phyloP scores from a whole-genome alignment of 805 yeast species.

The Pichia cabralensis region DNA sequence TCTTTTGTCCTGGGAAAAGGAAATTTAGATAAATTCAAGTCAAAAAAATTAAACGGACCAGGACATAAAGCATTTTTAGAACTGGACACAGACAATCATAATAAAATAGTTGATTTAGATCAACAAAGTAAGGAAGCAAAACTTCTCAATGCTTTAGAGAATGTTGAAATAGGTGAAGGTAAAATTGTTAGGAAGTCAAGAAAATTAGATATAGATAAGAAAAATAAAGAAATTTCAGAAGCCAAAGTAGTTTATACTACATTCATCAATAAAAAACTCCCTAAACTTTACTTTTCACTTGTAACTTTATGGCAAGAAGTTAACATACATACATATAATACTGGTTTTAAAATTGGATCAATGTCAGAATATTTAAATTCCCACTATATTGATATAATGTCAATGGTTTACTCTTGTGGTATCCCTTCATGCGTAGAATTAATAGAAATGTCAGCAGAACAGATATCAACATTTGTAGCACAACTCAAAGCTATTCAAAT shows the following conservation, averaged over 20 bases:
- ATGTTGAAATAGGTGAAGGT: constrained; percentile 25
- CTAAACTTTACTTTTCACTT: constrained; percentile 44
- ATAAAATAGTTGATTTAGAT: constrained; percentile 24
- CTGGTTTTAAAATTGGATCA: constrained; percentile 38
- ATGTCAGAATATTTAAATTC: constrained; percentile 44
- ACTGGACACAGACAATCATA: constrained; percentile 18
- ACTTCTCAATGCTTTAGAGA: constrained; percentile 13
- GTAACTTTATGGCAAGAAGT: constrained; percentile 35
- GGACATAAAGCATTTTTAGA: constrained; percentile 35
- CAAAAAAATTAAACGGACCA: constrained; percentile 33
- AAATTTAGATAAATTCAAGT: constrained; percentile 17
- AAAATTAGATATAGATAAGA: constrained; percentile 17
- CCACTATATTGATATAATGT: constrained; percentile 51
- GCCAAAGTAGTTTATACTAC: constrained; percentile 13
- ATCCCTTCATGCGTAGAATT: constrained; percentile 44
- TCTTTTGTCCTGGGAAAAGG: constrained; percentile 31
- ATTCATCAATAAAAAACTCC: constrained; percentile 30
- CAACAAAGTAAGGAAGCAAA: constrained; percentile 33
- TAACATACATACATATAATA: constrained; percentile 26
- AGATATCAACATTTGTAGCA: constrained; percentile 25
- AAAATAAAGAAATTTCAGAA: constrained; percentile 10
- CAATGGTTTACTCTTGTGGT: constrained; percentile 46
- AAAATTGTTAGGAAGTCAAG: constrained; percentile 34
- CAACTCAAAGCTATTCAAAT: constrained; percentile 7
- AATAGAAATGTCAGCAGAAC: constrained; percentile 48